Evolutionary conservation across 495 filamentous ascomycete species (phyloP), one percentile per base, ranked within the genome.

Genomic region (Aspergillus olivimuriae): DNA sequence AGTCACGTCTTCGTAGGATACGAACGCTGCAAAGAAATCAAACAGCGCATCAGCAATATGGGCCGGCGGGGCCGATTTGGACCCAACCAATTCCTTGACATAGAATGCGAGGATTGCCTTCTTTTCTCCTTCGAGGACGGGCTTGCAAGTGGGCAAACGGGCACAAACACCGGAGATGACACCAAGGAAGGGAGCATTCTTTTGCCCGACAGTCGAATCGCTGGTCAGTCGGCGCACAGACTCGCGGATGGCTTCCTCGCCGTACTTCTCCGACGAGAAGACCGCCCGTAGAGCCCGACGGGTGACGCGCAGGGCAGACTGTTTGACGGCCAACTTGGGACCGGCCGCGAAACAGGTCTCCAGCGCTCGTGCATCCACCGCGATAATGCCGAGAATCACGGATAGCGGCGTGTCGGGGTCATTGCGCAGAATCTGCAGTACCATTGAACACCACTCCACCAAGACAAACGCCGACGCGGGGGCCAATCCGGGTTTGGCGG

Each of bases 111-210:
- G 79, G 51, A 89, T 84, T 17, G 81, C 65, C 46, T 76, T 72
- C 68, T 89, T 94, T 18, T 75, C 65, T 23, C 71, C 68, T 31
- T 76, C 71, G 12, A 98, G 49, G 12, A 80, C 56, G 4, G 74
- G 60, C 44, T 78, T 82, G 28, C 70, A 69, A 30, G 66, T 62
- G 3, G 72, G 61, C 14, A 86, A 70, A 38, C 91, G 82, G 16
- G 82, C 78, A 58, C 83, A 87, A 7, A 95, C 91, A 1, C 89
- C 88, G 30, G 87, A 84, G 41, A 97, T 77, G 10, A 90, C 78
- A 17, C 94, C 92, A 4, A 98, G 71, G 33, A 95, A 60, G 5
- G 65, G 58, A n/a, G 86, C 79, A 64, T 94, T 85, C 55, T 74
- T 84, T 44, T 79, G 71, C 5, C 75, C 69, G 1, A 84, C 63